Base-by-base conservation (phyloP, 257 asterid genomes). In the Coffea eugenioides region DNA sequence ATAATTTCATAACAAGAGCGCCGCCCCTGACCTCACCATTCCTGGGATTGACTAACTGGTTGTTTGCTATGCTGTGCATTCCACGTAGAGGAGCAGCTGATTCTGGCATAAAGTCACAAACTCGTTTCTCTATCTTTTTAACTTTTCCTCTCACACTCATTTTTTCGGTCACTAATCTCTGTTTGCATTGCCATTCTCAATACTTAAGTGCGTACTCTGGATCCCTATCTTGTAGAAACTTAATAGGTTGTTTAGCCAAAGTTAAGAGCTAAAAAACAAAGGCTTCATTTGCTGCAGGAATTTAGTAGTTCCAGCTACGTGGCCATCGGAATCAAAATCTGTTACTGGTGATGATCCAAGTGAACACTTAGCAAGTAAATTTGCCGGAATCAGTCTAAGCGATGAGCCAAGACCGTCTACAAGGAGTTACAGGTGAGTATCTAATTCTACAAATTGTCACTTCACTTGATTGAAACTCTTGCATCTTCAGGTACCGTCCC, bases 231-330 rank as follows among this genome's bases (percentile, higher is more conserved):
- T 2, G 15, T 51, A 51, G 57, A 56, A 56, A 15, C 23, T 16
- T 15, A 4, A 16, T 18, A 13, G 6, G 23, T 14, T 56, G 20
- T 56, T 14, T 56, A 57, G 65, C 9, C 21, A 15, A n/a, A 61
- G 68, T 23, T 62, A 62, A 64, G 6, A 41, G 46, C n/a, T 82
- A 2, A 34, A 31, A 31, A 31, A 34, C n/a, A 10, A 20, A 27
- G 34, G 54, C 45, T 39, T 49, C 34, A 31, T 80, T 69, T 80
- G 70, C 67, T 74, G 76, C 81, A 83, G 85, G 41, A 51, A 81
- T 52, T 65, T 81, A 57, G 79, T 65, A 52, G 66, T 83, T 52
- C 89, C 89, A 39, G 72, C 59, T 51, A 57, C 76, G 23, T 80
- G 89, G 87, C 70, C 80, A 20, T 23, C 23, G 54, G 85, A 78